These are phyloP conservation scores for Thyridium curvatum DNA, from an alignment of 2,329 filamentous ascomycete species.

Conservation along the genomic window DNA sequence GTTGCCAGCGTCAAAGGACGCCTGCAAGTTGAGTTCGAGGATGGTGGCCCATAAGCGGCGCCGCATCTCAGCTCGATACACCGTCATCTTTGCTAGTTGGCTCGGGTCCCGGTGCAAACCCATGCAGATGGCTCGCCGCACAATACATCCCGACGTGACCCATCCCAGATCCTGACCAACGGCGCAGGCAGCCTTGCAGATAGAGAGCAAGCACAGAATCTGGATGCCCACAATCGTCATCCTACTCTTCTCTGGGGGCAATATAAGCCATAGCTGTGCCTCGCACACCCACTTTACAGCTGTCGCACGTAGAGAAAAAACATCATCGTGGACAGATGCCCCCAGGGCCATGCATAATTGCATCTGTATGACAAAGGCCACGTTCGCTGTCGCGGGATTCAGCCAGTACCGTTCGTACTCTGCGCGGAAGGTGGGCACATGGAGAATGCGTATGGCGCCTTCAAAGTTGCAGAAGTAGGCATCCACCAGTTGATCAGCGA, in stretches of 20 bases:
- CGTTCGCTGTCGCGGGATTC: slow-evolving; percentile 10
- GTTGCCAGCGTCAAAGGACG: too few species aligned
- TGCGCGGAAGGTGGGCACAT: slow-evolving; percentile 30
- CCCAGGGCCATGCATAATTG: slow-evolving; percentile 15
- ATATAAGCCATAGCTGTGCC: too few species aligned
- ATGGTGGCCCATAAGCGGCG: slow-evolving; percentile 21
- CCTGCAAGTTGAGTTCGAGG: too few species aligned
- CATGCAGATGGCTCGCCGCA: slow-evolving; percentile 23
- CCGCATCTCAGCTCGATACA: slow-evolving; percentile 20
- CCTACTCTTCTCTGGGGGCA: slow-evolving; percentile 13
- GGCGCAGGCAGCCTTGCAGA: slow-evolving; percentile 14
- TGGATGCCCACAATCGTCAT: slow-evolving; percentile 19
- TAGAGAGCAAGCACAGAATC: slow-evolving; percentile 18
- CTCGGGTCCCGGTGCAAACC: slow-evolving; percentile 25
- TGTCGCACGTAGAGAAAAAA: slow-evolving; percentile 9
- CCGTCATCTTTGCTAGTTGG: slow-evolving; percentile 15
- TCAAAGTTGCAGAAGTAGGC: slow-evolving; percentile 35
- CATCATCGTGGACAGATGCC: slow-evolving; percentile 11
- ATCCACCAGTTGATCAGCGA: slow-evolving; percentile 15
- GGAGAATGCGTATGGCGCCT: slow-evolving; percentile 30
- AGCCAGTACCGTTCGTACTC: slow-evolving; percentile 19
- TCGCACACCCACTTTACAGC: too few species aligned
- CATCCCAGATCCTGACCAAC: slow-evolving; percentile 17
- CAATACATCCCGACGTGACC: slow-evolving; percentile 19
- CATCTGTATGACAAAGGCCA: slow-evolving; percentile 10